Evolutionary conservation across 495 filamentous ascomycete species (phyloP), one percentile per base, ranked within the genome.

Genomic region (Talaromyces liani): DNA sequence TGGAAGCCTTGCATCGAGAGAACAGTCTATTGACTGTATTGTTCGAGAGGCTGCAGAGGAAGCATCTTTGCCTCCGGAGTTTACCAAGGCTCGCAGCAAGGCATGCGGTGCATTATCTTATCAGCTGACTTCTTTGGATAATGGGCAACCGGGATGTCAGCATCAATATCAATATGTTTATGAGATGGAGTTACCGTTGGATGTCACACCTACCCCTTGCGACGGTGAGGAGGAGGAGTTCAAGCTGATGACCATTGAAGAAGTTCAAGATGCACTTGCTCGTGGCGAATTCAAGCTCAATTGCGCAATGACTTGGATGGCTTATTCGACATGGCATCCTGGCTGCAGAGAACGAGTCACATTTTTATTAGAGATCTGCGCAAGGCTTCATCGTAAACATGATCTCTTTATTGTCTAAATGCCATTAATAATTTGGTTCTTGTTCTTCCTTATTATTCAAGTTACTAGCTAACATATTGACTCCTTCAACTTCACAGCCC

Each of bases 161-260:
- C 29, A 31, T 31, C 29, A 31, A 31, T 31, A 31, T 31, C 69
- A 82, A 60, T 85, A 80, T 64, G 66, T 77, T 4, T 85, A 79
- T 65, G 82, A 85, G 55, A 66, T 86, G 27, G 75, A 81, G 66
- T 59, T 84, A 16, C 63, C 66, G 3, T 55, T 54, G 7, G 69
- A 75, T 12, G 65, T 80, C 0, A 60, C 79, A 0, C 79, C 78
- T 58, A 62, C 33, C 27, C 81, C 82, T 3, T 69, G 71, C 9
- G 82, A 87, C 63, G 75, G 75, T 14, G 85, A 87, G 64, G 82
- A 84, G 4, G 74, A 80, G 57, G 69, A 71, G 25, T 84, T 87
- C 65, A 68, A 66, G 10, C 66, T 81, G 31, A 81, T 80, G 80
- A 66, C 61, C 6, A 67, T 84, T 1, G 76, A 77, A 0, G 75